phyloP scores from a whole-genome alignment of 306 rosid species.

The Prinsepia uniflora region DNA sequence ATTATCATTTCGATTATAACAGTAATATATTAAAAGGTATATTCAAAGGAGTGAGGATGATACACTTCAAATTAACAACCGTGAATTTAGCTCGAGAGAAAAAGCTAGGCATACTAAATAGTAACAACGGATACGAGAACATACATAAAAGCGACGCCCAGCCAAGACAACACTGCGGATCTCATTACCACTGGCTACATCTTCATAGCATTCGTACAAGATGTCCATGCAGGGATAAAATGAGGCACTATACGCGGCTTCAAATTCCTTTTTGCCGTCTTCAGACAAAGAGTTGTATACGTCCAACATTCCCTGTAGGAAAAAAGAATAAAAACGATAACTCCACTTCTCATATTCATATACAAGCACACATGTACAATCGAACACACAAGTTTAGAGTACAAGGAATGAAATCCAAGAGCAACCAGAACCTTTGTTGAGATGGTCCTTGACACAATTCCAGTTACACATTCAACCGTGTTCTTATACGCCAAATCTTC shows the following conservation, averaged over 20 bases:
- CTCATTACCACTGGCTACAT: slow-evolving; percentile 86
- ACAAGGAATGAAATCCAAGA: not conserved
- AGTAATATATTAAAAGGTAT: not conserved
- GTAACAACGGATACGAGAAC: slow-evolving; percentile 20
- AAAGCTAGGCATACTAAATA: too few species aligned
- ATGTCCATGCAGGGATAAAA: slow-evolving; percentile 96
- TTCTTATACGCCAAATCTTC: slow-evolving; percentile 93
- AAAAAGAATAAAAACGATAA: slow-evolving; percentile 7
- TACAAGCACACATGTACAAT: not conserved
- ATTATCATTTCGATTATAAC: not conserved
- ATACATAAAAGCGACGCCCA: slow-evolving; percentile 88
- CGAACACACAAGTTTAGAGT: not conserved
- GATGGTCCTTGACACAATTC: slow-evolving; percentile 74
- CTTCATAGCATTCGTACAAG: slow-evolving; percentile 95
- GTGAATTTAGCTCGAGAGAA: too few species aligned
- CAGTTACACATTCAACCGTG: slow-evolving; percentile 89
- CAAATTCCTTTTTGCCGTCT: slow-evolving; percentile 80
- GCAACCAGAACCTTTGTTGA: slow-evolving; percentile 67
- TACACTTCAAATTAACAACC: not conserved
- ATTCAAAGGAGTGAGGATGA: not conserved
- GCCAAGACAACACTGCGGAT: slow-evolving; percentile 97
- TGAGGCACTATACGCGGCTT: slow-evolving; percentile 92
- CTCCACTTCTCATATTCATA: not conserved
- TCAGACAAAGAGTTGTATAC: slow-evolving; percentile 70
- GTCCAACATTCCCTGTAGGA: slow-evolving; percentile 75